phyloP scores from a whole-genome alignment of 1,284 basidiomycete species.

The Anthracocystis setariae region DNA sequence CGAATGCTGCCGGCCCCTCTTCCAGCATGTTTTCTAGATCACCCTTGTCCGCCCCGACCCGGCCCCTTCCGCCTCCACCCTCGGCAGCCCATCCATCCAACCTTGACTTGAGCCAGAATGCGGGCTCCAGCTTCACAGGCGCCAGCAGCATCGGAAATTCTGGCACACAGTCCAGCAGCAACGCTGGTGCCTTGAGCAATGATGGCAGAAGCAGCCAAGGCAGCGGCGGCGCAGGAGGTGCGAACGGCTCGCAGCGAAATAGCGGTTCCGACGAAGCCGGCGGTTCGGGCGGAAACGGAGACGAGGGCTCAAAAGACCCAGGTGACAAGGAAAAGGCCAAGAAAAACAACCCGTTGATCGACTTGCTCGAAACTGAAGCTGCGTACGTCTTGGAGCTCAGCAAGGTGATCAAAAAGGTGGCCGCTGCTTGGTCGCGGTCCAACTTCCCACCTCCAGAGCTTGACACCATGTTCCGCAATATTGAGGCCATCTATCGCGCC shows the following conservation, averaged over 20 bases:
- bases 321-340: constrained; percentile 43
- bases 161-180: constrained; percentile 21
- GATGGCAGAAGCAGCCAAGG: constrained; percentile 9
- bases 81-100: constrained; percentile 17
- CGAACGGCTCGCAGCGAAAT: constrained; percentile 20
- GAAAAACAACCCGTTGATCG: constrained; percentile 79
- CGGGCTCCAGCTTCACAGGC: constrained; percentile 20
- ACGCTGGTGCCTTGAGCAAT: constrained; percentile 8
- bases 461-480: constrained; percentile 91
- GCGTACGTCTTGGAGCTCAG: constrained; percentile 90
- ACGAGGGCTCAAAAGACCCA: constrained; percentile 22
- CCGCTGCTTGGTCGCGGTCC: constrained; percentile 91
- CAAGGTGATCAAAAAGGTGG: constrained; percentile 93
- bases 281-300: constrained; percentile 33
- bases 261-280: constrained; percentile 19
- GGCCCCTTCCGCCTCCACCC: constrained; percentile 1
- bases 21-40: constrained; percentile 17
- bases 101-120: constrained; percentile 30
- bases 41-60: constrained; percentile 2
- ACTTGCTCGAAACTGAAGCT: constrained; percentile 93
- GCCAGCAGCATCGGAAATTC: constrained; percentile 22
- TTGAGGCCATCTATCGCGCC: constrained; percentile 90
- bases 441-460: constrained; percentile 92
- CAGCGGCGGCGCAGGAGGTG: constrained; percentile 9
- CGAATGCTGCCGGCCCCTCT: constrained; percentile 18